Evolutionary conservation across 2,329 filamentous ascomycete genomes (phyloP).

Genomic region (Talaromyces sp.): DNA sequence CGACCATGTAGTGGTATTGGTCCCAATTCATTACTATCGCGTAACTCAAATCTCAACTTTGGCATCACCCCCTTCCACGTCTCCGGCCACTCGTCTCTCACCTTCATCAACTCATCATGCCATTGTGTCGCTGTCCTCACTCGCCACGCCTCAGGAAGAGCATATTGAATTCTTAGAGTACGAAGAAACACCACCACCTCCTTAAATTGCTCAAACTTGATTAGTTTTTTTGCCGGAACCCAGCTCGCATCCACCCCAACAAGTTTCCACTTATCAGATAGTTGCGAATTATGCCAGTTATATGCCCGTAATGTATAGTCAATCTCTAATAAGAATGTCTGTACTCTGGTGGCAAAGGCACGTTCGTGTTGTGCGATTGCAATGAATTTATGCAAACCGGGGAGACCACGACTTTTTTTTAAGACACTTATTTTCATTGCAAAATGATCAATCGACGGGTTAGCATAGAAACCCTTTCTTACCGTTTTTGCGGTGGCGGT

Average conservation of each 20-base stretch:
- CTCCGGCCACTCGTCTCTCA: neutral
- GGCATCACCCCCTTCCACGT: neutral
- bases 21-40: neutral
- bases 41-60: neutral
- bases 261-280: neutral
- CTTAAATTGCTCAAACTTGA: neutral
- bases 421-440: neutral
- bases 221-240: neutral
- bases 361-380: neutral
- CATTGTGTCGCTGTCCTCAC: neutral
- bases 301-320: neutral
- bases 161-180: neutral
- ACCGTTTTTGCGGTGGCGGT: neutral
- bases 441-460: neutral
- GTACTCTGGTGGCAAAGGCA: neutral
- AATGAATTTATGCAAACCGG: neutral
- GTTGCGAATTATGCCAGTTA: neutral
- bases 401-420: neutral
- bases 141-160: neutral
- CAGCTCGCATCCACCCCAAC: neutral
- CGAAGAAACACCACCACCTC: neutral
- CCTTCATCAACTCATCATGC: neutral
- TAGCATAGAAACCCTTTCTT: neutral
- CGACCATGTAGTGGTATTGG: neutral
- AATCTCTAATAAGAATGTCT: neutral